phyloP scores from a whole-genome alignment of 2,329 filamentous ascomycete species.

The Akanthomyces muscarius region DNA sequence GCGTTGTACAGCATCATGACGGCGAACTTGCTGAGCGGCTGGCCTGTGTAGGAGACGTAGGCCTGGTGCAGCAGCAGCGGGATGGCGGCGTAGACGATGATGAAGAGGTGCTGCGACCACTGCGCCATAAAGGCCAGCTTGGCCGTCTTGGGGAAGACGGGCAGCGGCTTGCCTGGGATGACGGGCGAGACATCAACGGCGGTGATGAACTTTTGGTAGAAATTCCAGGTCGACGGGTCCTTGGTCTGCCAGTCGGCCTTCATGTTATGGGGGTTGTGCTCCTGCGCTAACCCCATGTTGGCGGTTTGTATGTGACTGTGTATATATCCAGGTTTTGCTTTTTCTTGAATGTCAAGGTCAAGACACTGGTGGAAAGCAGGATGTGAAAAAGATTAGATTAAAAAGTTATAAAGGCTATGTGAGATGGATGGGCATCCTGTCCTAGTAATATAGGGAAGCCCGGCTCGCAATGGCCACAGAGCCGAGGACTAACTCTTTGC shows the following conservation, averaged over 20 bases:
- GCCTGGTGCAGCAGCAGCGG: slow-evolving; percentile 26
- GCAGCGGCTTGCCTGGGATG: slow-evolving; percentile 21
- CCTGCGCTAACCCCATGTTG: slow-evolving; percentile 17
- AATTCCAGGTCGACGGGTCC: slow-evolving; percentile 21
- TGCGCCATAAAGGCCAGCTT: slow-evolving; percentile 29
- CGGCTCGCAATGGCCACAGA: neutral
- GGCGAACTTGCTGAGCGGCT: slow-evolving; percentile 16
- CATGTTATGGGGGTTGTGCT: slow-evolving; percentile 22
- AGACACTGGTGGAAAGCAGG: neutral
- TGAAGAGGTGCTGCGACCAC: slow-evolving; percentile 30
- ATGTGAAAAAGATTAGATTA: neutral
- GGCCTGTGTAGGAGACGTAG: slow-evolving; percentile 18
- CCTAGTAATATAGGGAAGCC: neutral
- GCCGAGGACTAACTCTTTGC: slow-evolving; percentile 1
- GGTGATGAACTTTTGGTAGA: slow-evolving; percentile 20
- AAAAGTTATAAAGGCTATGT: neutral
- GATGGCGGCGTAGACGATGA: slow-evolving; percentile 28
- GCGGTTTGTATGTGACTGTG: neutral
- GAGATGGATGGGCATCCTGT: neutral
- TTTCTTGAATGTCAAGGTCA: neutral
- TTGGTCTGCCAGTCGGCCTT: slow-evolving; percentile 23
- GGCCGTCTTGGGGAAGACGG: slow-evolving; percentile 32
- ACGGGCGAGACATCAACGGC: slow-evolving; percentile 21
- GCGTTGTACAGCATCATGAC: slow-evolving; percentile 27
- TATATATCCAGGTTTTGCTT: neutral